Percentiles rank a stretch among this genome's conserved stretches.
Evolutionary conservation across 2,329 filamentous ascomycete species (phyloP).

Genomic region (Epichloe aotearoae): DNA sequence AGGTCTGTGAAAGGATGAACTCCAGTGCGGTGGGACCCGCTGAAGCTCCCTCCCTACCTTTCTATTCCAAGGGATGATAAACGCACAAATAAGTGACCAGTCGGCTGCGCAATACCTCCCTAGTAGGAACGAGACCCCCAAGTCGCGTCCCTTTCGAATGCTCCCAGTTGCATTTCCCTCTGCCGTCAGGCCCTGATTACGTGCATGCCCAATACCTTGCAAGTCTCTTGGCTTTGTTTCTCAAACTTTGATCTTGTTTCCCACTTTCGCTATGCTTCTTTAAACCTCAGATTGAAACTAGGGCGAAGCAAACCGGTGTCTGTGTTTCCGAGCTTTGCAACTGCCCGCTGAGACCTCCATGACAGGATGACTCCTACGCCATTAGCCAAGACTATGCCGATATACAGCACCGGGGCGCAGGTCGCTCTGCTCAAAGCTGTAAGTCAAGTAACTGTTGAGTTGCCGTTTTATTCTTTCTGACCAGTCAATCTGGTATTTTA

Average conservation of each 20-base stretch:
- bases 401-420: conserved; percentile 31
- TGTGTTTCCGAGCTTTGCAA: background rate
- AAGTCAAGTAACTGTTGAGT: conserved; percentile 11
- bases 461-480: conserved; percentile 1
- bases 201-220: background rate
- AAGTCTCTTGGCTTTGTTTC: background rate
- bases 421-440: conserved; percentile 45
- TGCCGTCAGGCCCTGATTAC: background rate
- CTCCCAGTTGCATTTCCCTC: background rate
- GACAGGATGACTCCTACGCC: conserved; percentile 1
- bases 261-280: background rate
- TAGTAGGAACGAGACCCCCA: no score
- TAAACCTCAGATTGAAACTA: background rate
- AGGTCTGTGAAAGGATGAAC: no score
- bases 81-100: no score
- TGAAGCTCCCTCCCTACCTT: no score
- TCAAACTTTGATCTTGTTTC: background rate
- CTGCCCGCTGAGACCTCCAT: background rate
- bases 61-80: no score
- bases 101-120: no score
- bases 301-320: background rate
- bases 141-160: no score
- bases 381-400: conserved; percentile 18
- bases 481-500: conserved; percentile 1
- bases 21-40: no score